These are phyloP conservation scores for Colletotrichum tropicicola DNA, from an alignment of 2,329 filamentous ascomycete species.

Conservation along the genomic window DNA sequence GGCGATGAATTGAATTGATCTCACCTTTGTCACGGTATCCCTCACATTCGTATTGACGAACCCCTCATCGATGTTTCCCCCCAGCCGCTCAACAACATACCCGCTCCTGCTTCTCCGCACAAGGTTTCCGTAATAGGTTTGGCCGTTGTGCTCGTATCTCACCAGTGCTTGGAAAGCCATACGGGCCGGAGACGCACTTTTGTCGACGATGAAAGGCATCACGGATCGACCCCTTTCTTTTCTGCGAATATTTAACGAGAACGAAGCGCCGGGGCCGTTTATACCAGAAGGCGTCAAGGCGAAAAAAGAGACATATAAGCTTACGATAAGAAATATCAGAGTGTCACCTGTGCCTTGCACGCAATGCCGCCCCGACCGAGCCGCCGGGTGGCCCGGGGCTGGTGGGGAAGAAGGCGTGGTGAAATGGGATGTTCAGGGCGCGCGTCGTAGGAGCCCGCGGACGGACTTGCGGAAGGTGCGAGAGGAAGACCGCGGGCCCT, in stretches of 20 bases:
- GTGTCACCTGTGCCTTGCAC: too few relatives aligned
- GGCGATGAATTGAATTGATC: neutral
- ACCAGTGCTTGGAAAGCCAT: constrained; percentile 15
- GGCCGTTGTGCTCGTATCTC: constrained; percentile 8
- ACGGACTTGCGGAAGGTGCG: too few relatives aligned
- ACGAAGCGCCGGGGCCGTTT: neutral
- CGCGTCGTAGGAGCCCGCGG: too few relatives aligned
- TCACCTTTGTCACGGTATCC: neutral
- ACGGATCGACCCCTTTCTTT: neutral
- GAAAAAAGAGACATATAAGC: too few relatives aligned
- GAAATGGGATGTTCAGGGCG: too few relatives aligned
- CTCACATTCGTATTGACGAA: neutral
- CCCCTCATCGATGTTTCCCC: neutral
- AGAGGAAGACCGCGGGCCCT: too few relatives aligned
- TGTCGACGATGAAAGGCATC: constrained; percentile 10
- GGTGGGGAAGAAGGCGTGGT: too few relatives aligned
- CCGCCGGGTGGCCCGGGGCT: too few relatives aligned
- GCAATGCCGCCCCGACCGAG: too few relatives aligned
- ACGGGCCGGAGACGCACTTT: neutral
- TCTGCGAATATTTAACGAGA: neutral
- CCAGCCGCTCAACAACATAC: neutral
- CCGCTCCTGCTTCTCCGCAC: constrained; percentile 10
- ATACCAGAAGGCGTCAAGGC: too few relatives aligned
- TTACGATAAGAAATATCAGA: too few relatives aligned
- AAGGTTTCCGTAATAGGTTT: neutral